Evolutionary conservation across 2,329 filamentous ascomycete genomes (phyloP).

Genomic region (Cladosporium halotolerans): DNA sequence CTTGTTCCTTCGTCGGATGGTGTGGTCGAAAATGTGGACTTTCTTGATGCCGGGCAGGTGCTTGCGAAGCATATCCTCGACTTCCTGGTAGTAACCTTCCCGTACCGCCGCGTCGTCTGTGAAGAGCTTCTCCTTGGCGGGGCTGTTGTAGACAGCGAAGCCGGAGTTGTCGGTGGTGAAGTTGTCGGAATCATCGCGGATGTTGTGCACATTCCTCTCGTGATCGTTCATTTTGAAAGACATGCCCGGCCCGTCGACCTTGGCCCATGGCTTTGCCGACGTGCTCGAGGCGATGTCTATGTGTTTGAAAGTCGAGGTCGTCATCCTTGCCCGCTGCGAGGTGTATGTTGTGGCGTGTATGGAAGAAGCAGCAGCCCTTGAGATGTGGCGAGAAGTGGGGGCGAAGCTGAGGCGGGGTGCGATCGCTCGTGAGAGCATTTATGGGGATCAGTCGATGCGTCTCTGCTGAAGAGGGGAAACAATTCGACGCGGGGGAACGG

Average conservation of each 20-base stretch:
- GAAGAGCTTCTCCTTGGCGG: slow-evolving; percentile 51
- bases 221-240: slow-evolving; percentile 47
- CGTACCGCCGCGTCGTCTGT: slow-evolving; percentile 51
- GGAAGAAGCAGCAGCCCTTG: not conserved
- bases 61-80: slow-evolving; percentile 51
- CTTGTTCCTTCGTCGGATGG: slow-evolving; percentile 54
- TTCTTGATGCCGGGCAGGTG: slow-evolving; percentile 53
- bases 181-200: slow-evolving; percentile 45
- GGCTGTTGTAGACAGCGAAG: slow-evolving; percentile 50
- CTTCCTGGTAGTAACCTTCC: slow-evolving; percentile 54
- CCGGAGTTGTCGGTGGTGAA: slow-evolving; percentile 55
- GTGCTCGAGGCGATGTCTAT: slow-evolving; percentile 49
- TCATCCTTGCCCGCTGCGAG: slow-evolving; percentile 42
- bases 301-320: slow-evolving; percentile 54
- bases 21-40: slow-evolving; percentile 67
- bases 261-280: slow-evolving; percentile 53
- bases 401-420: slow-evolving; percentile 1
- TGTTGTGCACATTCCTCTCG: slow-evolving; percentile 46
- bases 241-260: slow-evolving; percentile 55
- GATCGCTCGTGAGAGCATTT: slow-evolving; percentile 5
- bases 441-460: not conserved
- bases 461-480: not conserved
- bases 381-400: slow-evolving; percentile 8
- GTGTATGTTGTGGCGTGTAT: not conserved
- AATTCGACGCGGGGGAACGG: not conserved